Base-by-base conservation (phyloP, 805 yeast species). In the Ogataea nakhonphanomensis region DNA sequence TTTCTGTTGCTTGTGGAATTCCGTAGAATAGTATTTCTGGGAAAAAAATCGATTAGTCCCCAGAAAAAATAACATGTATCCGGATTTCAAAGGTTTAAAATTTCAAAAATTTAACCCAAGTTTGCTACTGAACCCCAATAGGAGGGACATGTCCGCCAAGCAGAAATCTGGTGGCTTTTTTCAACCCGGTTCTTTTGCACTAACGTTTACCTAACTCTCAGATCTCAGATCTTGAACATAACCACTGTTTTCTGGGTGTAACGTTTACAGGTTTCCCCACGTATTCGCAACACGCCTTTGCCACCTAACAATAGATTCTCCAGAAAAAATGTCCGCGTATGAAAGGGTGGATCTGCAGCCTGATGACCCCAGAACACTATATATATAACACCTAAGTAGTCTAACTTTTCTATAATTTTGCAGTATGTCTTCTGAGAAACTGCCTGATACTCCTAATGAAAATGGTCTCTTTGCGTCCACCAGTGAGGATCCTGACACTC, bases 381-480 rank as follows among this genome's bases (percentile, higher is more conserved):
- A 38, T 38, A 38, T 38, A 38, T n/a, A n/a, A n/a, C n/a, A n/a
- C n/a, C n/a, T n/a, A n/a, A n/a, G n/a, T n/a, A n/a, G n/a, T n/a
- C n/a, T n/a, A n/a, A n/a, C n/a, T n/a, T n/a, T n/a, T n/a, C n/a
- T n/a, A n/a, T 30, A 3, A n/a, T n/a, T 28, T 1, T 10, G 13
- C 8, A 38, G 12, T 10, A 38, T 38, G 42, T 38, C 42, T 23
- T 38, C 42, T 10, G 42, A 38, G 9, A 38, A 38, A 17, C 37
- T 38, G 13, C 28, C 37, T 11, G 42, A 38, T 24, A 22, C 37
- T 8, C 42, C 32, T 23, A 37, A 31, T 8, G 50, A 49, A 9
- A 42, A 40, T 9, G 53, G 50, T 8, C 37, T 49, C 4, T 44
- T 49, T 30, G 48, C 26, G 10, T 41, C 50, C n/a, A 37, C 33